Percentiles rank a stretch among this genome's conserved stretches.
Evolutionary conservation across 2,329 filamentous ascomycete species (phyloP).

Genomic region (Akanthomyces lecanii): DNA sequence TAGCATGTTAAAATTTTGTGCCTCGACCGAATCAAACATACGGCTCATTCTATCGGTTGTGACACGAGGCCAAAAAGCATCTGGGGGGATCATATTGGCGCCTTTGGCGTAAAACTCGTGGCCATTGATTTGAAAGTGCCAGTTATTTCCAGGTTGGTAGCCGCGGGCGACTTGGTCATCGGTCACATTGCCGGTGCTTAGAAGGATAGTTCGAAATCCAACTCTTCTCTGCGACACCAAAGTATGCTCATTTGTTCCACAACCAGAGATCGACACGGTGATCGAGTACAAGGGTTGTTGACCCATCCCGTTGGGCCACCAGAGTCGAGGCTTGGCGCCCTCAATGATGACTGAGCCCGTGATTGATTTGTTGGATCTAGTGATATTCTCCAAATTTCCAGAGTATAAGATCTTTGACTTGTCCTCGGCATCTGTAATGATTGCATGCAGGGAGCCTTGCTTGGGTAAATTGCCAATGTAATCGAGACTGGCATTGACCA

Average conservation of each 20-base stretch:
- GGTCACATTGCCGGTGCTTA: conserved; percentile 53
- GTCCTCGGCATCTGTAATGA: conserved; percentile 40
- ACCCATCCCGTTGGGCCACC: conserved; percentile 58
- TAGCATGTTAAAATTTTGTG: conserved; percentile 59
- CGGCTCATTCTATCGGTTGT: conserved; percentile 47
- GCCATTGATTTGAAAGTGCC: conserved; percentile 64
- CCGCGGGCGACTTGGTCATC: conserved; percentile 46
- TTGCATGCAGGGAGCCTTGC: conserved; percentile 40
- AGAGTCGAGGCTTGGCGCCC: conserved; percentile 45
- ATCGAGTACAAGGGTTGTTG: conserved; percentile 54
- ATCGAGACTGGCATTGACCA: conserved; percentile 58
- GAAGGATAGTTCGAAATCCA: conserved; percentile 60
- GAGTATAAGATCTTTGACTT: conserved; percentile 18
- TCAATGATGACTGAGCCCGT: conserved; percentile 45
- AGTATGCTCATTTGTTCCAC: conserved; percentile 20
- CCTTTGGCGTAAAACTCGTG: conserved; percentile 61
- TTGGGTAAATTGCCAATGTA: conserved; percentile 46
- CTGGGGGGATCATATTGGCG: conserved; percentile 59
- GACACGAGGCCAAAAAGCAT: conserved; percentile 59
- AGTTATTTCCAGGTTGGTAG: conserved; percentile 37
- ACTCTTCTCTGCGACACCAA: conserved; percentile 47
- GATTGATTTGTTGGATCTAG: conserved; percentile 39
- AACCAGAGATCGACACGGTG: conserved; percentile 32
- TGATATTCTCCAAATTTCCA: conserved; percentile 37
- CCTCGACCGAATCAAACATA: conserved; percentile 45